Evolutionary conservation across 2,329 filamentous ascomycete species (phyloP).

Genomic region (Alternaria gansuensis): DNA sequence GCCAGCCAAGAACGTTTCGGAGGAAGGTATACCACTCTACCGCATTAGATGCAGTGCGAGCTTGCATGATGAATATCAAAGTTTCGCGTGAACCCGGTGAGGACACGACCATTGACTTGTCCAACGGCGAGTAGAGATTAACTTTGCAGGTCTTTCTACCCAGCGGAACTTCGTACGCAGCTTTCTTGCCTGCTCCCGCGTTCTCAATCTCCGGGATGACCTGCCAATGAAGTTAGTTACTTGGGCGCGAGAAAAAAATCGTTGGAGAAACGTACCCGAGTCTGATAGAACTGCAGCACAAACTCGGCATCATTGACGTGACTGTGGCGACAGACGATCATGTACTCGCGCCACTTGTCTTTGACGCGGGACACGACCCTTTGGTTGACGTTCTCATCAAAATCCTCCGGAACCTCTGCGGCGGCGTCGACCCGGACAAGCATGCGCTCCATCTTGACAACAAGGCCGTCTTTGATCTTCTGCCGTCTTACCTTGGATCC

Average conservation of each 20-base stretch:
- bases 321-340: conserved; percentile 68
- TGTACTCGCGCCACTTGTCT: conserved; percentile 73
- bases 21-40: conserved; percentile 76
- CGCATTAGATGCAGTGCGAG: conserved; percentile 67
- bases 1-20: conserved; percentile 66
- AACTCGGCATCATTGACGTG: conserved; percentile 64
- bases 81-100: conserved; percentile 63
- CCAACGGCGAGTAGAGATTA: conserved; percentile 71
- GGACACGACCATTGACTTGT: conserved; percentile 73
- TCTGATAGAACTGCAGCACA: conserved; percentile 68
- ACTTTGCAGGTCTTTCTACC: conserved; percentile 63
- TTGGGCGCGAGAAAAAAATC: too few relatives aligned
- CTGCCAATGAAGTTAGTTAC: conserved; percentile 30
- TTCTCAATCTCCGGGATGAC: conserved; percentile 69
- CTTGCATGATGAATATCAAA: conserved; percentile 67
- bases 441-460: conserved; percentile 75
- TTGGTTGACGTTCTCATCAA: conserved; percentile 69
- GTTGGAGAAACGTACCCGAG: conserved; percentile 53
- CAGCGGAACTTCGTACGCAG: conserved; percentile 66
- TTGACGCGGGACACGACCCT: conserved; percentile 66
- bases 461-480: conserved; percentile 64
- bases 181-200: conserved; percentile 61
- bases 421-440: conserved; percentile 68
- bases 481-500: conserved; percentile 51
- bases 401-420: conserved; percentile 66